Percentiles rank a stretch among this genome's conserved stretches.
Evolutionary conservation across 2,329 filamentous ascomycete genomes (phyloP).

Genomic region (Clarireedia monteithiana): DNA sequence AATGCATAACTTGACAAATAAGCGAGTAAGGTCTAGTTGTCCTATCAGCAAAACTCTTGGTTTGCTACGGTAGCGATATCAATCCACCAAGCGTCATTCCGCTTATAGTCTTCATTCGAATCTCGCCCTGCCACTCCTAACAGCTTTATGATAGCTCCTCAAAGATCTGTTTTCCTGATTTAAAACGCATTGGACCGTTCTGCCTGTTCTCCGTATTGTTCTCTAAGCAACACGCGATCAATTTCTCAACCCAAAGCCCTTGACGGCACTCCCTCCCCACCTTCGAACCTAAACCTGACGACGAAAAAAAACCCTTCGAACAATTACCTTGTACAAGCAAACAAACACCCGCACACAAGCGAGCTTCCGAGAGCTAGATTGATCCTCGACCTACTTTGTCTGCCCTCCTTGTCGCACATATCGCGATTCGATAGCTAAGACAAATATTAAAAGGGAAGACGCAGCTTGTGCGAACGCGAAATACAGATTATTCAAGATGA

Average conservation of each 20-base stretch:
- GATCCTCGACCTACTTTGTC: neutral
- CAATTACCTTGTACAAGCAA: neutral
- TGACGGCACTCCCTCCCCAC: conserved; percentile 6
- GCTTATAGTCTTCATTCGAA: neutral
- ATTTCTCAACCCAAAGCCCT: neutral
- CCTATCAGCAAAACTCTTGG: neutral
- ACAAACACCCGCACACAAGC: neutral
- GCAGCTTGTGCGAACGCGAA: conserved; percentile 12
- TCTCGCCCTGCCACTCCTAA: neutral
- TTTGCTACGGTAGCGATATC: neutral
- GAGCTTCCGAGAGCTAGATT: conserved; percentile 5
- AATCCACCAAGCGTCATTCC: conserved; percentile 4
- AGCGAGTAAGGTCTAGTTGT: conserved; percentile 1
- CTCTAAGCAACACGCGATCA: neutral
- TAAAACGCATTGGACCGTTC: neutral
- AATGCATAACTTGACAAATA: neutral
- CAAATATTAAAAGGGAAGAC: neutral
- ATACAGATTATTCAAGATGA: conserved; percentile 38
- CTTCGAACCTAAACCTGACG: conserved; percentile 3
- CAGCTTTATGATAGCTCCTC: neutral
- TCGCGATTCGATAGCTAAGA: neutral
- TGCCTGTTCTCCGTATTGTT: neutral
- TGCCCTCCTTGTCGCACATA: neutral
- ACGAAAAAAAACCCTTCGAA: conserved; percentile 8
- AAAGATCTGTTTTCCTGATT: neutral